Evolutionary conservation across 495 filamentous ascomycete species (phyloP).

Genomic region (Penicillium herquei): DNA sequence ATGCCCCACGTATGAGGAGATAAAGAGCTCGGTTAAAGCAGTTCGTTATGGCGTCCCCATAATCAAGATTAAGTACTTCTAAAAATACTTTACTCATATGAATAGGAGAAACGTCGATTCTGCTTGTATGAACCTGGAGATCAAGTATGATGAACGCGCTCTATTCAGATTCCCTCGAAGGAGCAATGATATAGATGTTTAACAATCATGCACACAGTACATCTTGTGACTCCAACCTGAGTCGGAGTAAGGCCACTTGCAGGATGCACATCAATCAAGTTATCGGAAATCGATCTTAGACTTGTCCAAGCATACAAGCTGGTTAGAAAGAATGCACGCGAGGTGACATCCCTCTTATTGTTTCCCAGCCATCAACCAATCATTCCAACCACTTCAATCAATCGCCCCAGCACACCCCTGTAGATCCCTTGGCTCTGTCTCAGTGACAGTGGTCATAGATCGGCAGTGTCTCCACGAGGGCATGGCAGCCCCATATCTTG

Average conservation of each 20-base stretch:
- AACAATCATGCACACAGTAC: no score
- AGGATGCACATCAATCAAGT: no score
- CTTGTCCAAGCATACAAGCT: neutral
- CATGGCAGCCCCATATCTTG: conserved; percentile 7
- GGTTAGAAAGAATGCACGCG: neutral
- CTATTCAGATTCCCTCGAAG: no score
- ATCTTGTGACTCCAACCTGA: no score
- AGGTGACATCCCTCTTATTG: neutral
- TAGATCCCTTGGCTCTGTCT: conserved; percentile 4
- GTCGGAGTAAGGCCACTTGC: no score
- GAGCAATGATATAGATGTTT: no score
- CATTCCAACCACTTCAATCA: neutral
- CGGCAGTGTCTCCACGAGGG: conserved; percentile 8
- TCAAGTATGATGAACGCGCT: no score
- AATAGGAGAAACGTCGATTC: neutral
- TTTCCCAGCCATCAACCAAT: neutral
- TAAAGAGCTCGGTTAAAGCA: neutral
- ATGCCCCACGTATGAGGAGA: neutral
- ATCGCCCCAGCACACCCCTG: neutral
- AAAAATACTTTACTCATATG: neutral
- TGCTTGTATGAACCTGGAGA: no score
- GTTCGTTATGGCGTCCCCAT: neutral
- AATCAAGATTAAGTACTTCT: neutral
- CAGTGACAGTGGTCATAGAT: neutral
- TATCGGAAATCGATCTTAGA: no score